Evolutionary conservation across 2,329 filamentous ascomycete genomes (phyloP).

Genomic region (Pochonia chlamydosporia): DNA sequence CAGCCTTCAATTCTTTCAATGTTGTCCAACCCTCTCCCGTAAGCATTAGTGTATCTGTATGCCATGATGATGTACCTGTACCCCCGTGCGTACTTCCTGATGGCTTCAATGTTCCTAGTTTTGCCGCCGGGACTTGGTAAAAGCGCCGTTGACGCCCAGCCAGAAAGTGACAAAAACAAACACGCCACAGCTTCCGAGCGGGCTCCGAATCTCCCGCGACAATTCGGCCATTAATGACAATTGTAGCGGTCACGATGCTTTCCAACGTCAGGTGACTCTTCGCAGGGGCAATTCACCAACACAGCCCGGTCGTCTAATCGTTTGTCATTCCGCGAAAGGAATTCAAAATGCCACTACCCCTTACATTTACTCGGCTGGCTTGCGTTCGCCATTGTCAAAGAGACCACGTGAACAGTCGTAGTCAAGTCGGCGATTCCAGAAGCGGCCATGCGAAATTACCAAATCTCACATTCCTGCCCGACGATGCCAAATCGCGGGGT

Average conservation of each 20-base stretch:
- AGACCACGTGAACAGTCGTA: slow-evolving; percentile 1
- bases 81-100: no score
- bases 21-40: no score
- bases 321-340: not conserved
- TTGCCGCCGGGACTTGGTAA: no score
- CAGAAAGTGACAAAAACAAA: no score
- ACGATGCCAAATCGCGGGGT: slow-evolving; percentile 1
- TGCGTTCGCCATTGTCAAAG: not conserved
- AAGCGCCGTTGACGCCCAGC: no score
- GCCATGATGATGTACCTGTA: no score
- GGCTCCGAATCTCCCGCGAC: not conserved
- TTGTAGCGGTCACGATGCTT: slow-evolving; percentile 2
- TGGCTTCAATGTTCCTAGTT: no score
- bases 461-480: slow-evolving; percentile 1
- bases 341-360: not conserved
- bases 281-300: not conserved
- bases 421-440: not conserved
- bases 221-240: not conserved
- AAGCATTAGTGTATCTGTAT: no score
- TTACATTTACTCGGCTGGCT: not conserved
- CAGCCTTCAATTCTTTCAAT: no score
- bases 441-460: not conserved
- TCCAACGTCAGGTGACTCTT: slow-evolving; percentile 4
- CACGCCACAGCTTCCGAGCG: not conserved
- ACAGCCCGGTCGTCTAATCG: no score